Evolutionary conservation across 2,329 filamentous ascomycete species (phyloP), one percentile per base, ranked within the genome.

Genomic region (Cytospora piceicola): DNA sequence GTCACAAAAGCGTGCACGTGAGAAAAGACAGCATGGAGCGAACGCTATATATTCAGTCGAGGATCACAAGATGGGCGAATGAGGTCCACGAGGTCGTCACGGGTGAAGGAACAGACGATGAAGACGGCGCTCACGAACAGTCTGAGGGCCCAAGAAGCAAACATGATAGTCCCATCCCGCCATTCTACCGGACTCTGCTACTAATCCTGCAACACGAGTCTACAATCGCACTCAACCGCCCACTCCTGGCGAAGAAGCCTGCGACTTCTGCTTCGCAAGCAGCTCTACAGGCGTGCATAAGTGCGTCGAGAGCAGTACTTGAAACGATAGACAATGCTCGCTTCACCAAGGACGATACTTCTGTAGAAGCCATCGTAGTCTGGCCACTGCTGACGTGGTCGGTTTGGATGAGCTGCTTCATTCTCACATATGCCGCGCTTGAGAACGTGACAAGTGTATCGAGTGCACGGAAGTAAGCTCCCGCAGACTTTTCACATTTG

Each of bases 361-460:
- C 56, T 29, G 12, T 27, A 53, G 53, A 56, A 4, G 42, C 61
- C 2, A 30, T 70, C 20, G 46, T 68, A 54, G 61, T 70, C 9
- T 71, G 68, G 65, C 69, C 69, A n/a, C 53, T 68, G 4, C 61
- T 70, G n/a, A 71, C 69, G 6, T 70, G 69, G 69, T 70, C 69
- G 1, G 65, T 70, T 4, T 71, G 69, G 68, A 70, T 71, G 69
- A 70, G 69, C 17, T 71, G 65, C 30, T 71, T 70, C 46, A 65
- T 71, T 9, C 62, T 71, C 22, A 61, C 63, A 29, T 71, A 68
- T 53, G 69, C 68, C 14, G 68, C 69, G n/a, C 54, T 71, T 9
- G 65, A 69, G 61, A 67, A 64, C 6, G 69, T 66, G 24, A 69
- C 68, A 24, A 69, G 62, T 24, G 53, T 66, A 3, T 61, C 61